Evolutionary conservation across 2,329 filamentous ascomycete species (phyloP).

Genomic region (Colletotrichum gloeosporioides): DNA sequence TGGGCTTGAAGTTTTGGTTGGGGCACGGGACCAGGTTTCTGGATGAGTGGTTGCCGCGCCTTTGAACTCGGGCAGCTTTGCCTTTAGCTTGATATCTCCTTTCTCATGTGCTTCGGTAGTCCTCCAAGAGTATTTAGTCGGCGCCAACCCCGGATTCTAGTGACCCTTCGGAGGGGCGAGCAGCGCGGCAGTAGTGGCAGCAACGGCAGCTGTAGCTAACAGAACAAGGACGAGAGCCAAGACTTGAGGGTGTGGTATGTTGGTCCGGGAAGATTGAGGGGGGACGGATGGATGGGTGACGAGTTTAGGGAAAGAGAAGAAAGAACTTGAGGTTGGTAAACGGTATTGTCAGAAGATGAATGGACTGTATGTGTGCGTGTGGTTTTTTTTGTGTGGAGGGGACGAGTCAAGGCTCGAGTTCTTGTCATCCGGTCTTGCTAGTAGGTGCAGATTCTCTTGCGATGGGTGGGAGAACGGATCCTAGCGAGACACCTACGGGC

Average conservation of each 20-base stretch:
- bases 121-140: background rate
- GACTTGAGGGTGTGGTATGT: background rate
- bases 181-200: background rate
- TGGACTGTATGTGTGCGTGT: background rate
- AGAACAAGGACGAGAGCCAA: background rate
- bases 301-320: background rate
- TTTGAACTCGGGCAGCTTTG: background rate
- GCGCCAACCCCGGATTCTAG: constrained; percentile 18
- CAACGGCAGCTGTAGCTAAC: background rate
- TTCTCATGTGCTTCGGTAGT: background rate
- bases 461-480: background rate
- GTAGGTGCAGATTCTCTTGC: background rate
- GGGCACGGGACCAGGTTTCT: background rate
- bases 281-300: background rate
- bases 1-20: background rate
- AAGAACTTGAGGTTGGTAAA: background rate
- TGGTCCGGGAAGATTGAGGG: background rate
- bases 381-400: background rate
- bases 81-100: background rate
- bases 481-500: constrained; percentile 3
- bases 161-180: background rate
- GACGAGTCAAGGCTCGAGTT: background rate
- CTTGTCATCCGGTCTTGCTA: background rate
- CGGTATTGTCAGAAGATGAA: background rate
- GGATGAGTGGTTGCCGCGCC: background rate